Base-by-base conservation (phyloP, 139 green algal species). In the Desmodesmus armatus region DNA sequence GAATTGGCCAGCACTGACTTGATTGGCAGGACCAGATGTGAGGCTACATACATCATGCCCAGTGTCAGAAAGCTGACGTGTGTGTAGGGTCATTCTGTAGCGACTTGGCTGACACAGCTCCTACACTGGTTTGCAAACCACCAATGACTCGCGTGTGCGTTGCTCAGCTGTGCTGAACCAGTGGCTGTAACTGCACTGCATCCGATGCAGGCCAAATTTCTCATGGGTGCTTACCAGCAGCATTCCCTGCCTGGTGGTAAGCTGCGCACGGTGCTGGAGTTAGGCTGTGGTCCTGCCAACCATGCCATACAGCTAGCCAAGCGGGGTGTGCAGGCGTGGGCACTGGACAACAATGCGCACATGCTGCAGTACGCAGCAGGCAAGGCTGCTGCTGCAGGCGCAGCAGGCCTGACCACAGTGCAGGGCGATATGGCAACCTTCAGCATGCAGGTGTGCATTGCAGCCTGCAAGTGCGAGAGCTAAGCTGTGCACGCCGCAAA, bases 401-500 rank as follows among this genome's bases (percentile, higher is more conserved):
- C 43, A 21, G 19, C 13, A n/a, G n/a, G n/a, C 5, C 31, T 87
- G 29, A 84, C 75, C 15, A 80, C 86, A 11, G 33, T 88, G 2
- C 17, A 90, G 35, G 87, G 75, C n/a, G 87, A 92, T 80, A 92
- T 92, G 89, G 31, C 60, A 0, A 27, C 29, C 0, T 91, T 91
- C 47, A 33, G 55, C 29, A 21, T 87, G 6, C 31, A 77, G 82
- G 82, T 77, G n/a, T n/a, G n/a, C n/a, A n/a, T n/a, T n/a, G n/a
- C n/a, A n/a, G n/a, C n/a, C n/a, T n/a, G n/a, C n/a, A n/a, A n/a
- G n/a, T n/a, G n/a, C n/a, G n/a, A n/a, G n/a, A n/a, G n/a, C n/a
- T n/a, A n/a, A n/a, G n/a, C n/a, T n/a, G n/a, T n/a, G n/a, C n/a
- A n/a, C n/a, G n/a, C n/a, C n/a, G n/a, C n/a, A n/a, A n/a, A n/a